These are phyloP conservation scores for Hypomyces perniciosus DNA, from an alignment of 2,329 filamentous ascomycete species.

Conservation along the genomic window DNA sequence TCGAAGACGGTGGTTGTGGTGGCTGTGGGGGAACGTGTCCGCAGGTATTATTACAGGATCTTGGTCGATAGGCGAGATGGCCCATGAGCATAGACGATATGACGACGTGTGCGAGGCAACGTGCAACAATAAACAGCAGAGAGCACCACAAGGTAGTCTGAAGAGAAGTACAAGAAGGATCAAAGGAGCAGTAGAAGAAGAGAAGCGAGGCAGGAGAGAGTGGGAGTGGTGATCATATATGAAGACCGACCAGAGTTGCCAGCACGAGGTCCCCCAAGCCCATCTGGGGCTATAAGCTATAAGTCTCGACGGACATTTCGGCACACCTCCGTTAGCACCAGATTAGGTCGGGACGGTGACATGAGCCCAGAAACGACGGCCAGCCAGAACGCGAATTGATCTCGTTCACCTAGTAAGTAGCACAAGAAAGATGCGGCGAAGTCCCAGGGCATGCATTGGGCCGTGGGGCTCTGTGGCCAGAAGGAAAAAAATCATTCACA, in stretches of 20 bases:
- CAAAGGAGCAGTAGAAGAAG: constrained; percentile 22
- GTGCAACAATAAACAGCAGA: too few species aligned
- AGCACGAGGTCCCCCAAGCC: not conserved
- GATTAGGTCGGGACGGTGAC: constrained; percentile 30
- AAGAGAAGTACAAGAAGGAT: constrained; percentile 13
- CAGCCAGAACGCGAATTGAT: constrained; percentile 10
- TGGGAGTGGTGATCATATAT: constrained; percentile 32
- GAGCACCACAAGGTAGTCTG: not conserved
- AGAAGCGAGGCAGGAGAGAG: constrained; percentile 18
- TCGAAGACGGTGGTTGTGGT: not conserved
- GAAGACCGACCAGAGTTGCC: constrained; percentile 14
- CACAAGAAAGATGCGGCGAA: constrained; percentile 15
- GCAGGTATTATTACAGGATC: not conserved
- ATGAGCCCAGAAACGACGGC: constrained; percentile 19
- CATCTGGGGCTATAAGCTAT: constrained; percentile 8
- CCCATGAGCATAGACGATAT: not conserved
- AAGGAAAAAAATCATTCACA: not conserved
- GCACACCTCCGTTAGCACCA: constrained; percentile 22
- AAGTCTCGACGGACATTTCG: constrained; percentile 12
- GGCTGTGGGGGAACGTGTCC: not conserved
- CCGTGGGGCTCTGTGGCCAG: constrained; percentile 13
- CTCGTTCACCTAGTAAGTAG: not conserved
- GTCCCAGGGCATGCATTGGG: constrained; percentile 16
- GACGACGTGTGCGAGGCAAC: too few species aligned
- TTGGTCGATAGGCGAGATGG: not conserved